Percentiles rank a stretch among this genome's conserved stretches.
These are phyloP conservation scores for Crithidia bombi DNA, from an alignment of 208 protist genomes.

Conservation along the genomic window DNA sequence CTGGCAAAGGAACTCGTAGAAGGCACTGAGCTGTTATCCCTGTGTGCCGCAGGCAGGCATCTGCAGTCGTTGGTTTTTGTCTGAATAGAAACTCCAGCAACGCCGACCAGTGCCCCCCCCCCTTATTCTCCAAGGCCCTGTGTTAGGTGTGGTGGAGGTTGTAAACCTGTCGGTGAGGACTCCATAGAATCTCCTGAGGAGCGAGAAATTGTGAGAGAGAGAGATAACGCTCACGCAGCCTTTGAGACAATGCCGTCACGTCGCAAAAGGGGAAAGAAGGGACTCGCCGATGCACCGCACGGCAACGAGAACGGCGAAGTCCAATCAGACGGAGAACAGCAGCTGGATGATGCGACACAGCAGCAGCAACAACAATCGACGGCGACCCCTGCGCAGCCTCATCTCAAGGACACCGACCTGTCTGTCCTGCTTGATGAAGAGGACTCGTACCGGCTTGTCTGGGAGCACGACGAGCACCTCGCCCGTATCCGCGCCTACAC, in stretches of 20 bases:
- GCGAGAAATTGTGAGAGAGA: no score
- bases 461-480: slow-evolving; percentile 32
- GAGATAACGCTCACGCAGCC: no score
- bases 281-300: neutral
- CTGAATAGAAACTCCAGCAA: no score
- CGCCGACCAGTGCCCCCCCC: no score
- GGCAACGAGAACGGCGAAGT: neutral
- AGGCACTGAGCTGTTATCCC: no score
- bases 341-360: neutral
- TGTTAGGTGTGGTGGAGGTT: no score
- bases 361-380: slow-evolving; percentile 1
- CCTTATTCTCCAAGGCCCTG: no score
- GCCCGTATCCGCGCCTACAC: slow-evolving; percentile 28
- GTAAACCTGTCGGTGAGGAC: no score
- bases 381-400: neutral
- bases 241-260: slow-evolving; percentile 7
- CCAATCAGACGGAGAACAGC: neutral
- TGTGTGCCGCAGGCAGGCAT: no score
- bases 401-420: neutral
- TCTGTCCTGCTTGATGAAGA: slow-evolving; percentile 37
- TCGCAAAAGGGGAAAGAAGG: slow-evolving; percentile 1
- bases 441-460: slow-evolving; percentile 31
- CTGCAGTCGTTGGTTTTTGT: no score
- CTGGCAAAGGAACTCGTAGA: no score
- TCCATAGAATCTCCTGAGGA: no score